These are phyloP conservation scores for Arthrobotrys sphaeroides DNA, from an alignment of 2,329 filamentous ascomycete species.

Conservation along the genomic window DNA sequence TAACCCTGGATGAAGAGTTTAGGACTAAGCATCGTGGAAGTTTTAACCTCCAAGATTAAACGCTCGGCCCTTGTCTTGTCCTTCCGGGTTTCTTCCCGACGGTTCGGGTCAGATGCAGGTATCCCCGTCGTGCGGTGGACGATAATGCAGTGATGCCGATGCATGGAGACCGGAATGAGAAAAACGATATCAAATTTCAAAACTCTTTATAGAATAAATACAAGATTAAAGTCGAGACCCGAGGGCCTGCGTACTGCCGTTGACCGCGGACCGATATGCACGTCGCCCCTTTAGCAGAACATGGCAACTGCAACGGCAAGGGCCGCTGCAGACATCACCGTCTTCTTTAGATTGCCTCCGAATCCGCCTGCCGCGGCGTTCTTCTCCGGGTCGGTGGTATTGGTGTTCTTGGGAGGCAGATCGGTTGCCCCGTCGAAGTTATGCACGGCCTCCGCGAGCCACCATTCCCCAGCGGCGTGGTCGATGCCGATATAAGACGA, in stretches of 20 bases:
- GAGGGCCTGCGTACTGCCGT: too few relatives aligned
- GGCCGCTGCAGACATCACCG: constrained; percentile 11
- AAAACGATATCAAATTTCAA: constrained; percentile 9
- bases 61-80: not conserved
- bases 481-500: constrained; percentile 36
- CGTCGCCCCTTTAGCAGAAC: constrained; percentile 12
- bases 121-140: constrained; percentile 18
- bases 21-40: constrained; percentile 17
- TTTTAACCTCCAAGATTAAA: constrained; percentile 16
- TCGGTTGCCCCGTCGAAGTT: not conserved
- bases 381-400: not conserved
- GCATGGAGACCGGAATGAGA: not conserved
- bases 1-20: constrained; percentile 22
- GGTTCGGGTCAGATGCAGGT: constrained; percentile 26
- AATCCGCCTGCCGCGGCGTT: constrained; percentile 5
- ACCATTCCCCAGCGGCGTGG: constrained; percentile 28
- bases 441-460: constrained; percentile 11
- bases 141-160: constrained; percentile 9
- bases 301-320: constrained; percentile 24
- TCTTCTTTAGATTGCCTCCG: constrained; percentile 4
- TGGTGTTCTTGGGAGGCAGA: not conserved
- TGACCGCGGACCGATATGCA: not conserved
- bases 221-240: not conserved
- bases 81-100: constrained; percentile 32
- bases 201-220: not conserved